Conservation (phyloP, 257 asterid genomes). For the Henckelia pumila region DNA sequence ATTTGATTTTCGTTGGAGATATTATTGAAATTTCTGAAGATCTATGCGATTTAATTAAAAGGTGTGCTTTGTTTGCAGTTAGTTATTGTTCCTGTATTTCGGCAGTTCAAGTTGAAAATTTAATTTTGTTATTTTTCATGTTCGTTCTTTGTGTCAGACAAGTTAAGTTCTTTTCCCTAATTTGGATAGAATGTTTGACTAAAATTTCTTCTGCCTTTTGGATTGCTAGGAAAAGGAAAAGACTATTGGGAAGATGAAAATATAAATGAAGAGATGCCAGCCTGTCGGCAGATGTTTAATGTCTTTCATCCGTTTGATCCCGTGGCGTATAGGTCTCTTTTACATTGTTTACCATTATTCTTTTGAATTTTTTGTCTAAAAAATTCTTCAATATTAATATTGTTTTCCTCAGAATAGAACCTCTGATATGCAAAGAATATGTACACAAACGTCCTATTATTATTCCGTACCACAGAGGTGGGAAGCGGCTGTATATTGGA, state of each 20-base stretch:
- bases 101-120: not conserved
- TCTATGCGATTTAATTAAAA: not conserved
- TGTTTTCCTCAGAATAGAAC: constrained; percentile 62
- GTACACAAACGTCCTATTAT: constrained; percentile 67
- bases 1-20: not conserved
- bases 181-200: constrained; percentile 21
- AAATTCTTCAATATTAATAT: too few relatives aligned
- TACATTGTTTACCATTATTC: not conserved
- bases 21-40: not conserved
- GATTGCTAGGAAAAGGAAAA: constrained; percentile 66
- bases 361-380: constrained; percentile 2
- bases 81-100: not conserved
- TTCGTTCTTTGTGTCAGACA: constrained; percentile 3
- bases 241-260: constrained; percentile 81
- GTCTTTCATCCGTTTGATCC: constrained; percentile 98
- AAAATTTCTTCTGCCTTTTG: constrained; percentile 22
- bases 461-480: constrained; percentile 94
- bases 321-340: constrained; percentile 49
- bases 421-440: constrained; percentile 82
- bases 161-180: not conserved
- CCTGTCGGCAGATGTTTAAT: constrained; percentile 87
- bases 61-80: not conserved
- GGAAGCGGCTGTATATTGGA: constrained; percentile 84
- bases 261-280: constrained; percentile 89
- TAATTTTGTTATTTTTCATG: not conserved